A percentile compares a stretch with the other conserved stretches of the same genome.
These are phyloP conservation scores for Lantana camara DNA, from an alignment of 257 asterid species.

Conservation along the genomic window DNA sequence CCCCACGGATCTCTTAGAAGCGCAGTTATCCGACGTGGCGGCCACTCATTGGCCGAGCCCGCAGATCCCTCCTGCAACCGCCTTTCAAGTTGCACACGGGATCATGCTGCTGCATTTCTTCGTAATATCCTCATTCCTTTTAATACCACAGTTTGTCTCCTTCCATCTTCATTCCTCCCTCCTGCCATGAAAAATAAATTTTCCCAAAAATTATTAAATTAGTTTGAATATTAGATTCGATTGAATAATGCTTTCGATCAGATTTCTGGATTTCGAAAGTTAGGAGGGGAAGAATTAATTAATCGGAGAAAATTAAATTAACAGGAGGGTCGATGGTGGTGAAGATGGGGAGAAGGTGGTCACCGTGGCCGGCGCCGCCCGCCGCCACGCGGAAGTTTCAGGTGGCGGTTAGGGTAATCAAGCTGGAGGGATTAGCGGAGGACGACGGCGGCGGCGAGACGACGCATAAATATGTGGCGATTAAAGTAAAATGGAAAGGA, in stretches of 20 bases:
- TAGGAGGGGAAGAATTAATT: too few species aligned
- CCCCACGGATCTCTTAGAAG: too few species aligned
- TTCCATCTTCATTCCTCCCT: not conserved
- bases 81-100: not conserved
- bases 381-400: constrained; percentile 44
- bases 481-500: constrained; percentile 69
- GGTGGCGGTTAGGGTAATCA: constrained; percentile 54
- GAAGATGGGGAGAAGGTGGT: constrained; percentile 53
- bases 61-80: not conserved
- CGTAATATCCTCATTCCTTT: constrained; percentile 18
- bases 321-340: constrained; percentile 42
- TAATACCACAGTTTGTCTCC: constrained; percentile 10
- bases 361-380: constrained; percentile 47
- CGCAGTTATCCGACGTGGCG: constrained; percentile 32
- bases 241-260: too few species aligned
- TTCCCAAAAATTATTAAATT: too few species aligned
- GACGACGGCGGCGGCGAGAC: constrained; percentile 16
- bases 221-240: too few species aligned
- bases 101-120: constrained; percentile 28
- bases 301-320: too few species aligned
- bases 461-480: constrained; percentile 32
- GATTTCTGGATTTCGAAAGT: not conserved
- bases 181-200: not conserved
- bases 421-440: constrained; percentile 37
- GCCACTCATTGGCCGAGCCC: not conserved